Percentiles rank a stretch among this genome's conserved stretches.
phyloP scores from a whole-genome alignment of 176 grass and related monocot species.

The Echinochloa phyllopogon region DNA sequence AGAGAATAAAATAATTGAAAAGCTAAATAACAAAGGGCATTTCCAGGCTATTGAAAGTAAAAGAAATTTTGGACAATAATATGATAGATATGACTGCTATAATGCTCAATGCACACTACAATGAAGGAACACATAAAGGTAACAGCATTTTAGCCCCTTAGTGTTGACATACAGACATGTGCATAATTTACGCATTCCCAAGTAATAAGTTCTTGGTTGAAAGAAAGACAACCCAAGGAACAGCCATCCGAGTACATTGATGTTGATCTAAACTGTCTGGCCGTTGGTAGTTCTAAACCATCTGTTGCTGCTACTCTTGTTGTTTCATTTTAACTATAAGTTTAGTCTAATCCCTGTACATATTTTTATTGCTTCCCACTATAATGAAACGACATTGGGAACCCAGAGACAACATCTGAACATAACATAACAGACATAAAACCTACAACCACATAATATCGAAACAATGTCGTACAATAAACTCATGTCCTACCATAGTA shows the following conservation, averaged over 20 bases:
- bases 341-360: neutral
- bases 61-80: neutral
- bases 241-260: neutral
- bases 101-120: conserved; percentile 15
- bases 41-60: neutral
- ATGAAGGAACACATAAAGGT: neutral
- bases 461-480: neutral
- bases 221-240: neutral
- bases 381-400: neutral
- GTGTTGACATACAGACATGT: conserved; percentile 16
- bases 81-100: conserved; percentile 10
- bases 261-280: neutral
- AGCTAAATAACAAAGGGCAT: neutral
- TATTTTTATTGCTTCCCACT: neutral
- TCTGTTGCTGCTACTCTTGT: neutral
- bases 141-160: neutral
- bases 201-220: conserved; percentile 1
- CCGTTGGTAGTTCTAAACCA: neutral
- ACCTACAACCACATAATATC: neutral
- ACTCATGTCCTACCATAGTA: neutral
- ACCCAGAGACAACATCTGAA: conserved; percentile 1
- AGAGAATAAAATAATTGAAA: conserved; percentile 23
- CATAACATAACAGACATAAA: conserved; percentile 10
- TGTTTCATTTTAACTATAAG: neutral
- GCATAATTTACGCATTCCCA: neutral